Percentiles rank a stretch among this genome's conserved stretches.
phyloP scores from a whole-genome alignment of 106 monocot genomes.

The Ottelia alismoides region DNA sequence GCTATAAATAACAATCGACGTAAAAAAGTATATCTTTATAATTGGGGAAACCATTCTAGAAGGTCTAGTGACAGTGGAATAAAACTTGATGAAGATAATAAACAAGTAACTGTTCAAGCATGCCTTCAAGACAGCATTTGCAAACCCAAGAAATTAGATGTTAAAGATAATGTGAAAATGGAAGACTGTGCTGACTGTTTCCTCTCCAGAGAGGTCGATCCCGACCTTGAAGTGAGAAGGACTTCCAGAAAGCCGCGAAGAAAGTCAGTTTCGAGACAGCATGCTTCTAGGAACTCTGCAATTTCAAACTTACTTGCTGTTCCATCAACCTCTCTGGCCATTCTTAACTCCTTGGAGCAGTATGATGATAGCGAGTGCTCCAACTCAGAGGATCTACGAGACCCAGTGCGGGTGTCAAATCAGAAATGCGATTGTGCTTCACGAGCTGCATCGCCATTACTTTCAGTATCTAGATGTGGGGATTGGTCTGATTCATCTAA shows the following conservation, averaged over 20 bases:
- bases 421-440: conserved; percentile 26
- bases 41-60: conserved; percentile 60
- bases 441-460: conserved; percentile 49
- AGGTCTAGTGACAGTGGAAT: conserved; percentile 52
- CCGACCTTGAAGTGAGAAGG: conserved; percentile 20
- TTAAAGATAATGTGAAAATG: too few relatives aligned
- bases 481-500: conserved; percentile 54
- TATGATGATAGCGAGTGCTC: conserved; percentile 39
- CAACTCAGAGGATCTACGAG: conserved; percentile 32
- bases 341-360: conserved; percentile 31
- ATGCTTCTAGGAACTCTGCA: conserved; percentile 14
- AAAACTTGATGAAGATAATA: conserved; percentile 27
- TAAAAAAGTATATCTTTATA: conserved; percentile 69
- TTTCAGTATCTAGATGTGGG: conserved; percentile 50
- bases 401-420: conserved; percentile 14
- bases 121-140: too few relatives aligned
- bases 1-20: conserved; percentile 23
- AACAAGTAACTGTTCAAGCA: conserved; percentile 22
- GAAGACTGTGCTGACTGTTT: too few relatives aligned
- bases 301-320: conserved; percentile 24
- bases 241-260: conserved; percentile 27
- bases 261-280: conserved; percentile 18
- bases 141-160: too few relatives aligned
- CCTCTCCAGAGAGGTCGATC: conserved; percentile 6
- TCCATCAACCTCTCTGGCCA: conserved; percentile 20